phyloP scores from a whole-genome alignment of 2,329 filamentous ascomycete genomes.

The Exophiala lecanii-corni region DNA sequence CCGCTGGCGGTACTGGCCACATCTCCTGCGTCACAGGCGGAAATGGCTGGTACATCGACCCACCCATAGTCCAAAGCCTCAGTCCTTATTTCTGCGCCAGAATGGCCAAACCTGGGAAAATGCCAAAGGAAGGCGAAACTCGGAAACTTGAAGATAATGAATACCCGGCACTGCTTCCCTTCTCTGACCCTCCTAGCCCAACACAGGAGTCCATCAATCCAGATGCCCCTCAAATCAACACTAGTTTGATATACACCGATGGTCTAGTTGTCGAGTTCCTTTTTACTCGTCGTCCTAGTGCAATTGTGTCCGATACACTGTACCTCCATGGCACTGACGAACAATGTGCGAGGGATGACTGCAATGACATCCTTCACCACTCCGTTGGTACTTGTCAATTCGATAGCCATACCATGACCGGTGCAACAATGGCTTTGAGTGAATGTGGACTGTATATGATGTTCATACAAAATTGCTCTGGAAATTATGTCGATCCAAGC shows the following conservation, averaged over 20 bases:
- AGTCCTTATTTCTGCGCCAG: constrained; percentile 6
- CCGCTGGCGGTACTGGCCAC: neutral
- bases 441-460: constrained; percentile 10
- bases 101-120: neutral
- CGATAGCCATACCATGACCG: constrained; percentile 13
- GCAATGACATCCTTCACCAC: neutral
- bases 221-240: too few species aligned
- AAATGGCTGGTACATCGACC: constrained; percentile 7
- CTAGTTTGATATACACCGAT: neutral
- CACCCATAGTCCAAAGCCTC: constrained; percentile 5
- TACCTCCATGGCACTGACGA: constrained; percentile 7
- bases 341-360: constrained; percentile 15
- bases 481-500: constrained; percentile 7
- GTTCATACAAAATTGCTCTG: constrained; percentile 8
- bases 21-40: constrained; percentile 7
- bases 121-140: neutral
- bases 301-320: neutral
- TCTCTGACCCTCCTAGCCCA: too few species aligned
- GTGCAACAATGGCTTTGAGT: constrained; percentile 2
- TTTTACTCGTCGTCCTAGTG: neutral
- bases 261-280: constrained; percentile 5
- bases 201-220: too few species aligned
- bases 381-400: constrained; percentile 10
- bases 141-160: neutral
- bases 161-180: too few species aligned